Base-by-base conservation (phyloP, 75 land plant genomes). In the Gnetum montanum region DNA sequence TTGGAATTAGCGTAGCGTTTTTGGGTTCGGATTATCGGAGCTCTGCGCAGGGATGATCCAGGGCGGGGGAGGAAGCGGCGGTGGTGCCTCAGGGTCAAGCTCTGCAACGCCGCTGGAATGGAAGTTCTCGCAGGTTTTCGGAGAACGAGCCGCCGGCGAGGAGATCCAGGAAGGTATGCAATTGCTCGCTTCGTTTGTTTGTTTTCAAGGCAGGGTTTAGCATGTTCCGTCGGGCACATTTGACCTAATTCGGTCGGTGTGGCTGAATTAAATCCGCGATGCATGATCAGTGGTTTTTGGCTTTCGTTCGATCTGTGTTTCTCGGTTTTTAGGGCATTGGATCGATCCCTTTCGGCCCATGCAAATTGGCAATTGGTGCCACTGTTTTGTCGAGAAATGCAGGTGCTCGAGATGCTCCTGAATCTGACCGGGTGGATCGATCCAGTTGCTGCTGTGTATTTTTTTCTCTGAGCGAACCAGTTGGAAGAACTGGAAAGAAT, bases 41-140 rank as follows among this genome's bases (percentile, higher is more conserved):
- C n/a, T 18, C 36, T 6, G 36, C 55, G 10, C 36, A 52, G 34
- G 55, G 55, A 8, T 48, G 55, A 46, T 31, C 41, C 64, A 64
- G 74, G 58, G 57, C 44, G 54, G 64, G 38, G 34, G 51, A 3
- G 62, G 23, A 1, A 50, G 5, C 5, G 65, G 46, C n/a, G 57
- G 10, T 6, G 64, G 57, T 24, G 54, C 47, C 50, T 19, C 59
- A 31, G 16, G 56, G 23, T 44, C 34, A 0, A 58, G 44, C 5
- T 52, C 70, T 57, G 59, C 66, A 4, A 51, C 55, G 46, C 65
- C 76, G 48, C 82, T 82, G 8, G 82, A 78, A 37, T 83, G 87
- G 87, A 79, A 71, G 34, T 83, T 83, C 61, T 75, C 87, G 13
- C 87, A 83, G 67, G 87, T 83, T 3, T 83, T 83, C 40, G 87